Evolutionary conservation across 1,284 basidiomycete species (phyloP).

Genomic region (Tetrapyrgos nigripes): DNA sequence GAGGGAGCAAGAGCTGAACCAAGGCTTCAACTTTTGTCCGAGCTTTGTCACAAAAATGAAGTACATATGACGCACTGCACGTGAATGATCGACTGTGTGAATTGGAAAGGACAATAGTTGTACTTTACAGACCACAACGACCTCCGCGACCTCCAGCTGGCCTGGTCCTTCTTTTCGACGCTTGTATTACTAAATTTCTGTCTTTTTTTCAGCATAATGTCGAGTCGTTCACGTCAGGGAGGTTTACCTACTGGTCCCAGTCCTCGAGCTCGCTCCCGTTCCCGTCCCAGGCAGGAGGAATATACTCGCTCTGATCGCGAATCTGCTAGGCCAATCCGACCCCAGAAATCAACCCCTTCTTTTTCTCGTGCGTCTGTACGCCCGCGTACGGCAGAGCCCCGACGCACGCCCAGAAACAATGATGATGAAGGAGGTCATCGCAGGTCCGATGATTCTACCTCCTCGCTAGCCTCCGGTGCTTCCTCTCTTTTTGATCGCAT

Average conservation of each 20-base stretch:
- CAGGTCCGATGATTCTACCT: conserved; percentile 27
- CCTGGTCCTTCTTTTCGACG: conserved; percentile 20
- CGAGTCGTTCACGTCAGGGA: conserved; percentile 19
- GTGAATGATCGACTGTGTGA: too few species aligned
- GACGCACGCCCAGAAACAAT: conserved; percentile 11
- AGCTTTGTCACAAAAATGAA: too few species aligned
- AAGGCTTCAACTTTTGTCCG: too few species aligned
- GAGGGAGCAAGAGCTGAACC: not conserved
- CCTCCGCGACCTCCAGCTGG: conserved; percentile 24
- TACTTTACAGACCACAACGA: not conserved
- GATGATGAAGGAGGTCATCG: conserved; percentile 7
- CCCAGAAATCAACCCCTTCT: conserved; percentile 30
- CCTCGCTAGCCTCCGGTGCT: conserved; percentile 37
- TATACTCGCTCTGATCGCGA: conserved; percentile 1
- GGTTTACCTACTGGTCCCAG: conserved; percentile 33
- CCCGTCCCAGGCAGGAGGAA: conserved; percentile 20
- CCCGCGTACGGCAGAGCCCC: conserved; percentile 15
- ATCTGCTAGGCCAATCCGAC: conserved; percentile 26
- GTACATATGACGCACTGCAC: too few species aligned
- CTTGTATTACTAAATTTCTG: conserved; percentile 13
- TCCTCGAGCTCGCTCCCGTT: conserved; percentile 25
- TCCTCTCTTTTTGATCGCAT: conserved; percentile 35
- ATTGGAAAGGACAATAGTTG: too few species aligned
- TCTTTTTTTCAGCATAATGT: conserved; percentile 9
- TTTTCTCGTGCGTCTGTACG: conserved; percentile 18